Percentiles rank a stretch among this genome's conserved stretches.
phyloP scores from a whole-genome alignment of 331 rosid species.

The Arachis monticola region DNA sequence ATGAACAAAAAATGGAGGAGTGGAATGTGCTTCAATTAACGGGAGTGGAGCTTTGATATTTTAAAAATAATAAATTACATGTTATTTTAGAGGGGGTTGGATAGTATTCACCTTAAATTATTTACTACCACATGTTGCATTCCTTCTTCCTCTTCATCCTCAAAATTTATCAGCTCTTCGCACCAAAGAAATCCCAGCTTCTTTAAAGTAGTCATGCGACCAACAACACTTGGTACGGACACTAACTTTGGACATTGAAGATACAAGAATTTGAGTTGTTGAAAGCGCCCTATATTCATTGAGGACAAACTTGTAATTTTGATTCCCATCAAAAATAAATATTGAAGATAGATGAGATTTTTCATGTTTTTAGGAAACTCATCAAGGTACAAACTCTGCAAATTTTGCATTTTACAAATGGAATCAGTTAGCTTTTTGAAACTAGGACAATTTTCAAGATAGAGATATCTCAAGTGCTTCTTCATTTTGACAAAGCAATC shows the following conservation, averaged over 20 bases:
- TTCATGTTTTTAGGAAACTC: conserved; percentile 33
- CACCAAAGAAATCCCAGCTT: conserved; percentile 4
- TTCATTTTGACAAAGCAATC: conserved; percentile 32
- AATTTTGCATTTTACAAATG: conserved; percentile 36
- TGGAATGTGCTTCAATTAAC: too few relatives aligned
- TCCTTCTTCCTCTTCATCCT: conserved; percentile 12
- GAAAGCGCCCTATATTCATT: conserved; percentile 23
- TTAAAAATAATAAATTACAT: too few relatives aligned
- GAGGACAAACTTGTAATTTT: conserved; percentile 31
- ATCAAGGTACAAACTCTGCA: conserved; percentile 36
- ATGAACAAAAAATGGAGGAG: too few relatives aligned
- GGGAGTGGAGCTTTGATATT: too few relatives aligned
- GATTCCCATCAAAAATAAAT: background rate
- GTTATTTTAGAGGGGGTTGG: too few relatives aligned
- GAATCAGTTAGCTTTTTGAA: conserved; percentile 36
- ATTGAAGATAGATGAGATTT: conserved; percentile 33
- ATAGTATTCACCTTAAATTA: too few relatives aligned
- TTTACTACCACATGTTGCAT: conserved; percentile 7
- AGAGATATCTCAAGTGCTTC: conserved; percentile 46
- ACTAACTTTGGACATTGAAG: conserved; percentile 22
- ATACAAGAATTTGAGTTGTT: conserved; percentile 27
- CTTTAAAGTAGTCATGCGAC: conserved; percentile 19
- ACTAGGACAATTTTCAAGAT: conserved; percentile 9
- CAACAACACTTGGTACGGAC: conserved; percentile 23
- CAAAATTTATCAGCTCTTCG: background rate